Evolutionary conservation across 305 asterid genomes (phyloP), one percentile per base, ranked within the genome.

Genomic region (Fraxinus latifolia): DNA sequence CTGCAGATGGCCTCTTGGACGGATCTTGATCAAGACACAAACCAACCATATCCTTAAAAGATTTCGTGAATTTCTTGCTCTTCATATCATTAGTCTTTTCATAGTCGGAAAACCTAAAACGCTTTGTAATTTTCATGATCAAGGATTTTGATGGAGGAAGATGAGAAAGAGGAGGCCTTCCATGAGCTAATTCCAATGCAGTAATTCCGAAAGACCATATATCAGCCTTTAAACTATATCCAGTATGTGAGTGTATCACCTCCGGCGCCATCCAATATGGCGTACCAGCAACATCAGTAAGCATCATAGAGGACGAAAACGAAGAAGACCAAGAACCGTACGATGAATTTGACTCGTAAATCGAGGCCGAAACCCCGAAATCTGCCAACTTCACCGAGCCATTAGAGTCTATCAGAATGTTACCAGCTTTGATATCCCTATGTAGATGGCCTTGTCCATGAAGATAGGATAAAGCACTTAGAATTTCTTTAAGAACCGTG

Each of bases 231-330:
- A 85, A 89, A 77, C 96, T 85, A 12, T 93, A 95, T 39, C 95
- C 97, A 0, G 88, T 89, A 80, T 88, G 90, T 0, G 92, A 89
- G 53, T 89, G 94, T 65, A 93, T 90, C 80, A 95, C 97, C 83
- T 94, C 98, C 0, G 97, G 97, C 0, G 97, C 97, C 97, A 93
- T 94, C 97, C 96, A 93, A 34, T 90, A 92, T 0, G 97, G 97
- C 1, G 97, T 94, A 23, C 97, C 97, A 0, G 94, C 89, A 3
- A 94, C 76, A 67, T 91, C 96, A 0, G 93, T 92, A 23, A 90
- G 83, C 93, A 87, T 85, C 73, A 85, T 77, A 15, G 89, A 85
- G 4, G 89, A 83, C 3, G 92, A 87, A 15, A 88, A 83, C 12
- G 88, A 90, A 29, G 84, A 77, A 8, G 86, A 76, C 2, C 39